These are phyloP conservation scores for Thelonectria blattea DNA, from an alignment of 2,329 filamentous ascomycete genomes.

Conservation along the genomic window DNA sequence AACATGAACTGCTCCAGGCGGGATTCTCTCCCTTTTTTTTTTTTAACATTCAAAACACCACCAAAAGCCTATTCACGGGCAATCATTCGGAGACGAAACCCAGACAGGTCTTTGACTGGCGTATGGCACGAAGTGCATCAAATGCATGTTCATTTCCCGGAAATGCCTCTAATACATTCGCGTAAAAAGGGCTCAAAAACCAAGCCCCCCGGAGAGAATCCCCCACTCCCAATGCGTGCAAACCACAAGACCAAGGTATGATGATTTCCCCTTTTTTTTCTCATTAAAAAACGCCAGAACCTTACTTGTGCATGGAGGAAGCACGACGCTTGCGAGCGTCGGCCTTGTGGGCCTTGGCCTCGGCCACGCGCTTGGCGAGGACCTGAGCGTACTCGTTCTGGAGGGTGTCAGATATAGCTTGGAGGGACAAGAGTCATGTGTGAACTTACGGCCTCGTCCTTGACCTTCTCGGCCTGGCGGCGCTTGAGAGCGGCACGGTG, in stretches of 20 bases:
- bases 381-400: slow-evolving; percentile 97
- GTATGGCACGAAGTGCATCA: slow-evolving; percentile 38
- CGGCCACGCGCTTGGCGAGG: slow-evolving; percentile 94
- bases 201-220: slow-evolving; percentile 40
- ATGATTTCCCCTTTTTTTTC: slow-evolving; percentile 42
- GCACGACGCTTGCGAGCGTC: slow-evolving; percentile 97
- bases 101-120: slow-evolving; percentile 18
- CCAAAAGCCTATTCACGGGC: slow-evolving; percentile 6
- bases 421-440: too few relatives aligned
- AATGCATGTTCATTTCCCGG: slow-evolving; percentile 43
- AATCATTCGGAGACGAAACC: not conserved
- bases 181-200: slow-evolving; percentile 38
- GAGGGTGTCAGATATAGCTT: not conserved
- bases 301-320: slow-evolving; percentile 92
- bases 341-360: slow-evolving; percentile 92
- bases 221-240: slow-evolving; percentile 51
- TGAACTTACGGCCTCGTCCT: slow-evolving; percentile 93
- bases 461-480: slow-evolving; percentile 93
- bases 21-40: not conserved
- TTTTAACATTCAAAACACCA: not conserved
- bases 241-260: slow-evolving; percentile 47
- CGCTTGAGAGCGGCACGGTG: slow-evolving; percentile 98
- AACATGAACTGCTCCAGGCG: not conserved
- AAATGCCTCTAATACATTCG: slow-evolving; percentile 49
- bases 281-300: slow-evolving; percentile 44